These are phyloP conservation scores for Cyclotella sp. DNA, from an alignment of 108 stramenopile genomes.

Conservation along the genomic window DNA sequence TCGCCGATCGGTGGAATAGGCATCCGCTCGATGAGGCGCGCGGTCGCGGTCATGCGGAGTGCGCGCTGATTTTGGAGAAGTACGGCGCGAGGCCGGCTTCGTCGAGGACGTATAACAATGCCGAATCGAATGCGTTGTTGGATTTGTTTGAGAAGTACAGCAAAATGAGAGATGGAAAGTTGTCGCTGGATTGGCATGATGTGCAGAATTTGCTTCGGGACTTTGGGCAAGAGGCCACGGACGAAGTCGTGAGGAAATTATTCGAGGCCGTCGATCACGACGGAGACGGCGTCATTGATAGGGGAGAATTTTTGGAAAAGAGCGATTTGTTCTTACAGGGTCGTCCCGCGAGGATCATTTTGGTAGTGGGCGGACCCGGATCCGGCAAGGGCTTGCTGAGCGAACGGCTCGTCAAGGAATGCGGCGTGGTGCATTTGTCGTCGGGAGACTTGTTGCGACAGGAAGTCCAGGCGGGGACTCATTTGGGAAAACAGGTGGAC, in stretches of 20 bases:
- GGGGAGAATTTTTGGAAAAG: conserved; percentile 66
- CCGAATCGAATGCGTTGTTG: conserved; percentile 51
- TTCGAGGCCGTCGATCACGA: conserved; percentile 68
- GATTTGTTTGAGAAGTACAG: conserved; percentile 76
- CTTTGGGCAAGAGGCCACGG: conserved; percentile 68
- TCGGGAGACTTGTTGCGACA: conserved; percentile 94
- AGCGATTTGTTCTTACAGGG: conserved; percentile 68
- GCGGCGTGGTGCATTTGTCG: conserved; percentile 92
- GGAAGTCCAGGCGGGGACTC: conserved; percentile 84
- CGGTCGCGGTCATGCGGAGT: conserved; percentile 28
- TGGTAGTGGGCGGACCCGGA: conserved; percentile 96
- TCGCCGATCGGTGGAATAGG: conserved; percentile 57
- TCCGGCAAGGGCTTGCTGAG: conserved; percentile 93
- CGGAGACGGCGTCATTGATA: conserved; percentile 61
- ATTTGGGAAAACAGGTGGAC: conserved; percentile 83
- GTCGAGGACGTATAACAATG: neutral
- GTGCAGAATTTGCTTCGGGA: conserved; percentile 56
- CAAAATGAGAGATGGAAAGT: conserved; percentile 41
- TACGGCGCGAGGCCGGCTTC: conserved; percentile 37
- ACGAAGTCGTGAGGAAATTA: conserved; percentile 56
- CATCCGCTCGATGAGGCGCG: conserved; percentile 60
- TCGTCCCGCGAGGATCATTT: conserved; percentile 80
- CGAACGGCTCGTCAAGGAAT: conserved; percentile 75
- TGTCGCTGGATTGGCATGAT: conserved; percentile 61
- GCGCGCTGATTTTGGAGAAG: conserved; percentile 19